Conservation (phyloP, 1,284 basidiomycete species). For the Apiotrichum domesticum region DNA sequence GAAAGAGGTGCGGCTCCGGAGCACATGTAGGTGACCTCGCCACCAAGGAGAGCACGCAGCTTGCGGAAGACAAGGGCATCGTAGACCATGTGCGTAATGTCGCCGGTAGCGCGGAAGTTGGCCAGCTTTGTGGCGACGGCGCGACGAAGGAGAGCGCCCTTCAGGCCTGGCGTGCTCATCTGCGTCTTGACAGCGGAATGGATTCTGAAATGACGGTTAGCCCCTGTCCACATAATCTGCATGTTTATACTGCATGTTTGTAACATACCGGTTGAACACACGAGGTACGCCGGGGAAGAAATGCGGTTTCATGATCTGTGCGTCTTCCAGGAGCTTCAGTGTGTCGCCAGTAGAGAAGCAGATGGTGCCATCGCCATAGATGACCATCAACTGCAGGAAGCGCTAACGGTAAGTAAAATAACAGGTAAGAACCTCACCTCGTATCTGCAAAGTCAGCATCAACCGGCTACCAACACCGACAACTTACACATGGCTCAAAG, state of each 20-base stretch:
- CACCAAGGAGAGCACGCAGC: conserved; percentile 43
- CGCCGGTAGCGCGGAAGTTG: conserved; percentile 56
- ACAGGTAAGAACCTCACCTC: conserved; percentile 10
- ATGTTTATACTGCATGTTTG: too few relatives aligned
- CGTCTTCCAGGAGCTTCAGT: conserved; percentile 81
- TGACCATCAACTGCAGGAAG: conserved; percentile 47
- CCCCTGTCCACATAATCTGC: conserved; percentile 46
- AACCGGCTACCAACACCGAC: too few relatives aligned
- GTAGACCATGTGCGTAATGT: conserved; percentile 79
- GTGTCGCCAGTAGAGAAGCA: conserved; percentile 89
- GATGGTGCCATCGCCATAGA: conserved; percentile 64
- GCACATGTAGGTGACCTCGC: conserved; percentile 36
- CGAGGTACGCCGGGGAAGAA: too few relatives aligned
- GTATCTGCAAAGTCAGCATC: conserved; percentile 45
- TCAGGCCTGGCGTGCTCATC: conserved; percentile 73
- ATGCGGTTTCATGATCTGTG: conserved; percentile 53
- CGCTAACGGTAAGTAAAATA: conserved; percentile 20
- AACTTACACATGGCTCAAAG: conserved; percentile 65
- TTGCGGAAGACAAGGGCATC: conserved; percentile 76
- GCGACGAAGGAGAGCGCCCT: conserved; percentile 68
- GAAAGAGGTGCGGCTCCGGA: conserved; percentile 46
- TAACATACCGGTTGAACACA: too few relatives aligned
- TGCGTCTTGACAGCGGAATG: conserved; percentile 69
- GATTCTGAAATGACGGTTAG: conserved; percentile 53
- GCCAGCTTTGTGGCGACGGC: conserved; percentile 75